These are phyloP conservation scores for Usnea hakonensis DNA, from an alignment of 495 filamentous ascomycete genomes.

Conservation along the genomic window DNA sequence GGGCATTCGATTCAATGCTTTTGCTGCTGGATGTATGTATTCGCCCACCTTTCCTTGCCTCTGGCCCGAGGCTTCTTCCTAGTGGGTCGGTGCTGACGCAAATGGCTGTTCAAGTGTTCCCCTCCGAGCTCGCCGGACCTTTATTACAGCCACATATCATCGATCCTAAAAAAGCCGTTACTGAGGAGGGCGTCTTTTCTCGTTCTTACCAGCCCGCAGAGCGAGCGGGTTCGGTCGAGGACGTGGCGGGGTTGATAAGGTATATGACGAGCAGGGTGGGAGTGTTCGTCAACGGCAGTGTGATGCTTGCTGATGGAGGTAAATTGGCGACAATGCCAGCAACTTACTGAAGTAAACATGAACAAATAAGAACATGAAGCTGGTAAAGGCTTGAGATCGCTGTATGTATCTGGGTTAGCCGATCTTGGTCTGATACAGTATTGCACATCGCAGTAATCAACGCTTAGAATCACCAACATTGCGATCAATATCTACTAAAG, in stretches of 20 bases:
- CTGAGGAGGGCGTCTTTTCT: slow-evolving; percentile 25
- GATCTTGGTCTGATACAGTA: too few species aligned
- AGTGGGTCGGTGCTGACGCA: neutral
- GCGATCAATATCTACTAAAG: too few species aligned
- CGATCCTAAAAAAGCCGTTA: neutral
- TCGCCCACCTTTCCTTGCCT: slow-evolving; percentile 5
- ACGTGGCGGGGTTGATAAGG: slow-evolving; percentile 54
- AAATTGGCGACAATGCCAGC: slow-evolving; percentile 39
- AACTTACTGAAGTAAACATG: slow-evolving; percentile 28
- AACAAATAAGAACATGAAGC: too few species aligned
- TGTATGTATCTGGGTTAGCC: too few species aligned
- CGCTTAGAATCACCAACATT: too few species aligned
- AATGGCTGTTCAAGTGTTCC: slow-evolving; percentile 9
- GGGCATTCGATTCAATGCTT: slow-evolving; percentile 49
- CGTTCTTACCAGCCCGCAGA: slow-evolving; percentile 37
- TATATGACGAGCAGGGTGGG: slow-evolving; percentile 53
- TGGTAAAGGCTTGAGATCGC: too few species aligned
- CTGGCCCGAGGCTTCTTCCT: neutral
- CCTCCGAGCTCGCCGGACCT: neutral
- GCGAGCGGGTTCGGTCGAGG: slow-evolving; percentile 43
- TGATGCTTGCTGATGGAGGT: slow-evolving; percentile 50
- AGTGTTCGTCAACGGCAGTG: slow-evolving; percentile 46
- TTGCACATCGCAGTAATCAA: too few species aligned
- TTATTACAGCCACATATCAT: neutral
- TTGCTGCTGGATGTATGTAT: slow-evolving; percentile 53